These are phyloP conservation scores for Triticum urartu DNA, from an alignment of 176 grass and related monocot genomes.

Conservation along the genomic window DNA sequence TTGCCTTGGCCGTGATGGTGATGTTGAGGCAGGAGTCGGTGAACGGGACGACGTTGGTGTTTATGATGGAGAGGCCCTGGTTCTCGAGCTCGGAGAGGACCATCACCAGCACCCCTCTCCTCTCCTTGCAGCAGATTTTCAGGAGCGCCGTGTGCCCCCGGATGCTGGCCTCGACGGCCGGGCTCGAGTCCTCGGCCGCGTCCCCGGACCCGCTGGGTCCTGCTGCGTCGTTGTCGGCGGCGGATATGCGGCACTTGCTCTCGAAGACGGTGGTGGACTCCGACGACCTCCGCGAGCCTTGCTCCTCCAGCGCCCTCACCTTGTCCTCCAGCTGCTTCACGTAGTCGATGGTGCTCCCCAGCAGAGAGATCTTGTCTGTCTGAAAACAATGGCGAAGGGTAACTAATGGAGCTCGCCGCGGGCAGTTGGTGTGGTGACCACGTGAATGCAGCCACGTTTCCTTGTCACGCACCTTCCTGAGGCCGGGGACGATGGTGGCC, in stretches of 20 bases:
- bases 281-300: conserved; percentile 7
- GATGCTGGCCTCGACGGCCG: conserved; percentile 46
- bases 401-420: neutral
- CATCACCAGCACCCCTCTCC: conserved; percentile 49
- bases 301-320: conserved; percentile 52
- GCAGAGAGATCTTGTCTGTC: conserved; percentile 68
- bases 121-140: conserved; percentile 52
- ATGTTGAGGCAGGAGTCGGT: conserved; percentile 50
- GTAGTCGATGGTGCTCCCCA: conserved; percentile 54
- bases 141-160: conserved; percentile 40
- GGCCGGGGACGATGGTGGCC: conserved; percentile 58
- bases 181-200: neutral
- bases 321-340: conserved; percentile 57
- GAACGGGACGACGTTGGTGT: conserved; percentile 50
- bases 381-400: conserved; percentile 2
- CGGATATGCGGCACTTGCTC: conserved; percentile 42
- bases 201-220: neutral
- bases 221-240: neutral
- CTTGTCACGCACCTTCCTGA: conserved; percentile 53
- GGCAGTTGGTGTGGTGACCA: neutral
- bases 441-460: neutral
- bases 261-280: conserved; percentile 44
- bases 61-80: conserved; percentile 49
- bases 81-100: conserved; percentile 57
- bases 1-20: conserved; percentile 54